Base-by-base conservation (phyloP, 1,284 basidiomycete species). In the Crepidotus sp. region DNA sequence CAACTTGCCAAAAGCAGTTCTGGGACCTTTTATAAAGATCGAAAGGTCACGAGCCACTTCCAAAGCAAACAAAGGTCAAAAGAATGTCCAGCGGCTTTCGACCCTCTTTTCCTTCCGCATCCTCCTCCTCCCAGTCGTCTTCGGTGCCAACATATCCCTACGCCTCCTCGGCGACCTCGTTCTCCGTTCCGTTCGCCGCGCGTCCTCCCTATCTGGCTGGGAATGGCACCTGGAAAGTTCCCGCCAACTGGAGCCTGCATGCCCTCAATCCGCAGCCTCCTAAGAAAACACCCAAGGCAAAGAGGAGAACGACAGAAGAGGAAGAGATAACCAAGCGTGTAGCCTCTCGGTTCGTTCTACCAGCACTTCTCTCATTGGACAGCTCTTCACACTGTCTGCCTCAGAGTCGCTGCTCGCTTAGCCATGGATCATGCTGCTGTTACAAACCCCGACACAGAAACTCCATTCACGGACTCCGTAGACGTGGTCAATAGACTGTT, bases 401-500 rank as follows among this genome's bases (percentile, higher is more conserved):
- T 17, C 55, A 86, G 84, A 52, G 64, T 87, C 48, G 65, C 70
- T 32, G 59, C 69, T 18, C 69, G 69, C 52, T 66, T 87, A 40
- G 70, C 69, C 2, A 61, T 69, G 33, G 84, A 88, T 60, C 83
- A 85, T 42, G 63, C 66, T 29, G 62, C 69, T 11, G 73, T 73
- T 9, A 56, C 77, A 32, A 68, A 75, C 46, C 83, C 84, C 21
- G 77, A 86, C 53, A 67, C 74, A 22, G 80, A 85, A 42, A 68
- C 76, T 0, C 77, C 83, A 1, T 88, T 88, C 54, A 48, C 54
- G 15, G 75, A 83, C 55, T 61, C 68, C 9, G 55, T 62, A 4
- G 85, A 88, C 57, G 79, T 68, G 2, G 66, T 86, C 17, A 68
- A 71, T 13, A 71, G 83, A 40, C 65, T 88, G 13, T 61, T 88